These are phyloP conservation scores for Globisporangium nagaii DNA, from an alignment of 352 stramenopile genomes.

Conservation along the genomic window DNA sequence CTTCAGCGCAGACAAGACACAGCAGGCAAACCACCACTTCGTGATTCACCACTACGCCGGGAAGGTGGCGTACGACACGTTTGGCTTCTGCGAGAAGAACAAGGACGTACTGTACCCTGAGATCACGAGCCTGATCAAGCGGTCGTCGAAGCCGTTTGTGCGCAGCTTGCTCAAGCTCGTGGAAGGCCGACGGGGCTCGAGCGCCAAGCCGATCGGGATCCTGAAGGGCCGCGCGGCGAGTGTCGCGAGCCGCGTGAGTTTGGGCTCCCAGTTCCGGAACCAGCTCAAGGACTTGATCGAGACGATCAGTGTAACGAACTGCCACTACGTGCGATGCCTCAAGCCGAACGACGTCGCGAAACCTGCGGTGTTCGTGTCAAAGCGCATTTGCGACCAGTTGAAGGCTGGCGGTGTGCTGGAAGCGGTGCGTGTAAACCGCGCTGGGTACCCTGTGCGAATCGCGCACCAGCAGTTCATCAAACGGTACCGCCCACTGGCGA, in stretches of 20 bases:
- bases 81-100: conserved; percentile 97
- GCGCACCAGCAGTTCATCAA: conserved; percentile 91
- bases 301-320: conserved; percentile 92
- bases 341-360: conserved; percentile 98
- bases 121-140: conserved; percentile 71
- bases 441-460: conserved; percentile 97
- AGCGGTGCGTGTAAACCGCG: conserved; percentile 96
- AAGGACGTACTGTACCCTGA: conserved; percentile 89
- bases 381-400: conserved; percentile 95
- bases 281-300: conserved; percentile 91
- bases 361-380: conserved; percentile 69
- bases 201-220: conserved; percentile 16
- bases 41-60: conserved; percentile 92
- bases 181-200: conserved; percentile 13
- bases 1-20: conserved; percentile 72
- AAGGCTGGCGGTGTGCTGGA: conserved; percentile 98
- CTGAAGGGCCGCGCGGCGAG: conserved; percentile 28
- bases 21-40: conserved; percentile 77
- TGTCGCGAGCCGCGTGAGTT: conserved; percentile 42
- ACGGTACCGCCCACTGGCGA: conserved; percentile 81
- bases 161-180: conserved; percentile 42
- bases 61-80: conserved; percentile 90
- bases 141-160: conserved; percentile 66
- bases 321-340: conserved; percentile 98
- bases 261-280: conserved; percentile 88